phyloP scores from a whole-genome alignment of 129 eudicot genomes.

The Artemisia tridentata region DNA sequence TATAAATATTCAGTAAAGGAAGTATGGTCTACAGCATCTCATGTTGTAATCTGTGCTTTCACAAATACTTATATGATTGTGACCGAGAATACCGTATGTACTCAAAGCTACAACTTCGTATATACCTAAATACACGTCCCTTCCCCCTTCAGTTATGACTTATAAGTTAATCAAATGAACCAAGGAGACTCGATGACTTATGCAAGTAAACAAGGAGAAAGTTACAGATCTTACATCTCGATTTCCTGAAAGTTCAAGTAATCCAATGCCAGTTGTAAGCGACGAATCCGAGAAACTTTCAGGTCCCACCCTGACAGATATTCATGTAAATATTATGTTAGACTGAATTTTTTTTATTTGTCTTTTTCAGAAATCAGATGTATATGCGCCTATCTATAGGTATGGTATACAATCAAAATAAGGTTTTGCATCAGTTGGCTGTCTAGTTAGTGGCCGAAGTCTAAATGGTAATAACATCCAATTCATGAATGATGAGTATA shows the following conservation, averaged over 20 bases:
- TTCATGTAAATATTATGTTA: constrained; percentile 14
- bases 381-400: constrained; percentile 1
- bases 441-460: too few species aligned
- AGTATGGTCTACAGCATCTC: constrained; percentile 6
- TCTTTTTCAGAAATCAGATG: constrained; percentile 19
- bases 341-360: not conserved
- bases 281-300: constrained; percentile 76
- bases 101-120: constrained; percentile 7
- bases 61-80: not conserved
- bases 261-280: constrained; percentile 82
- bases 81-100: not conserved
- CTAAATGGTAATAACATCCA: too few species aligned
- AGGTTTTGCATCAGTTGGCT: too few species aligned
- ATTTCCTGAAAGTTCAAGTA: constrained; percentile 85
- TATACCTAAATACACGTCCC: constrained; percentile 11
- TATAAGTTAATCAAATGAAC: constrained; percentile 15
- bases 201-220: constrained; percentile 5
- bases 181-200: constrained; percentile 3
- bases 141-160: constrained; percentile 2
- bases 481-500: too few species aligned
- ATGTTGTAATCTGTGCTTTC: constrained; percentile 8
- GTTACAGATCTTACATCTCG: constrained; percentile 60
- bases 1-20: constrained; percentile 2
- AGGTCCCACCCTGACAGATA: constrained; percentile 75
- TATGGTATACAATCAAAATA: too few species aligned